Conservation (phyloP, 1,139 yeast genomes). For the Arxiozyma bovina region DNA sequence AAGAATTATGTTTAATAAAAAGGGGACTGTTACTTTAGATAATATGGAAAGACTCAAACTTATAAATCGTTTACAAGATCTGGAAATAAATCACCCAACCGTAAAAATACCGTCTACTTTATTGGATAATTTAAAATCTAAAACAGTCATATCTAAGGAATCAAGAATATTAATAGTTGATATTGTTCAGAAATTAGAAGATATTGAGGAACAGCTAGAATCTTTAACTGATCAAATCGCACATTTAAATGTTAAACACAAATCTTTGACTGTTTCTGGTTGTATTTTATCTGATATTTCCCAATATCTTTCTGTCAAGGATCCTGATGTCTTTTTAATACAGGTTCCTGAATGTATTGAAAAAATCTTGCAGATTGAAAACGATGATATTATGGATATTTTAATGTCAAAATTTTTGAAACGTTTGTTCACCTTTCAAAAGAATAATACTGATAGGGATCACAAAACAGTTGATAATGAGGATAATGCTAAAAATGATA, state of each 20-base stretch:
- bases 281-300: not conserved
- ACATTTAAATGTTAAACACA: not conserved
- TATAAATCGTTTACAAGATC: constrained; percentile 1
- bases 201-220: not conserved
- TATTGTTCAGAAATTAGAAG: not conserved
- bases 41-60: not conserved
- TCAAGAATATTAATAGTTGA: not conserved
- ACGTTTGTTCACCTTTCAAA: not conserved
- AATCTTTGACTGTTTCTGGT: not conserved
- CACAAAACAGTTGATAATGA: not conserved
- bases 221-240: not conserved
- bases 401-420: constrained; percentile 4
- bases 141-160: not conserved
- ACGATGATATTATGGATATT: constrained; percentile 7
- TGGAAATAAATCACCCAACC: not conserved
- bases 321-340: not conserved
- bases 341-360: not conserved
- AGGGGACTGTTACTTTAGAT: constrained; percentile 1
- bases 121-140: not conserved
- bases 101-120: not conserved
- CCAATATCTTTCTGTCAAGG: not conserved
- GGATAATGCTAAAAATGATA: not conserved
- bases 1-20: not conserved
- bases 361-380: constrained; percentile 4
- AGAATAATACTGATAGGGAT: not conserved